Percentiles rank a stretch among this genome's conserved stretches.
These are phyloP conservation scores for Phaffia tasmanica DNA, from an alignment of 768 basidiomycete genomes.

Conservation along the genomic window DNA sequence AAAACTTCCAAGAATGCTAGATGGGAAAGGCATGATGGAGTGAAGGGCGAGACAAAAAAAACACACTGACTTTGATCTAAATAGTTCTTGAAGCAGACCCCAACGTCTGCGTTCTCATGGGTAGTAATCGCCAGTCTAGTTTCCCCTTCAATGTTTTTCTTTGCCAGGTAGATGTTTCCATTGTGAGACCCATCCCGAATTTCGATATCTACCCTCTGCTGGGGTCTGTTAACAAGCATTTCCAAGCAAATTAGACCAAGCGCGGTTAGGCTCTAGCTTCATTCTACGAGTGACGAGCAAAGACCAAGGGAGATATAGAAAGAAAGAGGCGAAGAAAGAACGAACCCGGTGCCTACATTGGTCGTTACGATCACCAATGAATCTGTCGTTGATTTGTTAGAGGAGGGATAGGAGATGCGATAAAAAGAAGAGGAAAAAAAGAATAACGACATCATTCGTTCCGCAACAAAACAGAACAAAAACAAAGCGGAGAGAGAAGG, in stretches of 20 bases:
- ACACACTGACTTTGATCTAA: conserved; percentile 55
- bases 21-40: neutral
- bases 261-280: neutral
- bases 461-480: neutral
- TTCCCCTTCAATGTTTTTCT: conserved; percentile 77
- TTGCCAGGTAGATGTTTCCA: conserved; percentile 81
- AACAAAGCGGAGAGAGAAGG: neutral
- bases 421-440: neutral
- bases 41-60: neutral
- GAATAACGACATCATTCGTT: neutral
- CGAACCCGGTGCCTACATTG: conserved; percentile 55
- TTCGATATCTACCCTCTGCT: conserved; percentile 84
- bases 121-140: conserved; percentile 87
- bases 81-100: conserved; percentile 84
- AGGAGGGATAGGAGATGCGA: neutral
- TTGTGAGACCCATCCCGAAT: conserved; percentile 77
- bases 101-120: conserved; percentile 85
- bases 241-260: conserved; percentile 10
- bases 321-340: neutral
- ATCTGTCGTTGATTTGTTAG: conserved; percentile 33
- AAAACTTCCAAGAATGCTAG: neutral
- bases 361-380: conserved; percentile 92
- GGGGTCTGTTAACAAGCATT: conserved; percentile 29
- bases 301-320: neutral
- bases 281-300: neutral